Conservation (phyloP, 345 rosid genomes). For the Salix suchowensis region DNA sequence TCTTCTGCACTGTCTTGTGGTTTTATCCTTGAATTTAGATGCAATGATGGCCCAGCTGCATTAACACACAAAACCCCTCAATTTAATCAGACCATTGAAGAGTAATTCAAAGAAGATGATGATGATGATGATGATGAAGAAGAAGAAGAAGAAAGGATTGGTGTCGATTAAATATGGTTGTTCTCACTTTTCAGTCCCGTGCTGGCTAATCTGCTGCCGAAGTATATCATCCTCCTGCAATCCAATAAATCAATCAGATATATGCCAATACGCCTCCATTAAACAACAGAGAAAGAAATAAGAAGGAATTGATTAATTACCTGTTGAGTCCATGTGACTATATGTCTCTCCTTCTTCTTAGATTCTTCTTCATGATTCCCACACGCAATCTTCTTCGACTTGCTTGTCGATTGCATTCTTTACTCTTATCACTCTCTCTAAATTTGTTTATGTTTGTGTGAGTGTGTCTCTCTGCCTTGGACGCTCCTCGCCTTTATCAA, state of each 20-base stretch:
- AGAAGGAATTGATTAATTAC: slow-evolving; percentile 21
- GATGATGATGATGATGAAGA: too few species aligned
- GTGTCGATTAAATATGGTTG: background rate
- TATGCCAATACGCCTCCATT: background rate
- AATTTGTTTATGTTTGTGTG: slow-evolving; percentile 15
- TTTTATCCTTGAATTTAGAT: slow-evolving; percentile 83
- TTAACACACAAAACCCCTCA: slow-evolving; percentile 9
- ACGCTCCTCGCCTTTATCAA: slow-evolving; percentile 61
- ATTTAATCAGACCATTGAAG: background rate
- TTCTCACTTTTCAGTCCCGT: slow-evolving; percentile 87
- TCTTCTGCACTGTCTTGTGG: slow-evolving; percentile 95
- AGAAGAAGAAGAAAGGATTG: background rate
- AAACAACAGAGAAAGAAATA: background rate
- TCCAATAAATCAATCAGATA: slow-evolving; percentile 15
- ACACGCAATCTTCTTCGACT: slow-evolving; percentile 36
- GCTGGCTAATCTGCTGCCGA: slow-evolving; percentile 65
- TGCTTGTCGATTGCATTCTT: slow-evolving; percentile 47
- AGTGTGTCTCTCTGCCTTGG: slow-evolving; percentile 23
- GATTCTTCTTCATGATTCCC: slow-evolving; percentile 45
- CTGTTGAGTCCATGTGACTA: slow-evolving; percentile 57
- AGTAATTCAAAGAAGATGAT: too few species aligned
- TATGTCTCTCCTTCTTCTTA: slow-evolving; percentile 88
- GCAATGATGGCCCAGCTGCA: slow-evolving; percentile 94
- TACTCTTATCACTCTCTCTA: background rate
- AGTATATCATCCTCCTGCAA: slow-evolving; percentile 89